These are phyloP conservation scores for Backusella luteola DNA, from an alignment of 192 early-diverging fungal genomes.

Conservation along the genomic window DNA sequence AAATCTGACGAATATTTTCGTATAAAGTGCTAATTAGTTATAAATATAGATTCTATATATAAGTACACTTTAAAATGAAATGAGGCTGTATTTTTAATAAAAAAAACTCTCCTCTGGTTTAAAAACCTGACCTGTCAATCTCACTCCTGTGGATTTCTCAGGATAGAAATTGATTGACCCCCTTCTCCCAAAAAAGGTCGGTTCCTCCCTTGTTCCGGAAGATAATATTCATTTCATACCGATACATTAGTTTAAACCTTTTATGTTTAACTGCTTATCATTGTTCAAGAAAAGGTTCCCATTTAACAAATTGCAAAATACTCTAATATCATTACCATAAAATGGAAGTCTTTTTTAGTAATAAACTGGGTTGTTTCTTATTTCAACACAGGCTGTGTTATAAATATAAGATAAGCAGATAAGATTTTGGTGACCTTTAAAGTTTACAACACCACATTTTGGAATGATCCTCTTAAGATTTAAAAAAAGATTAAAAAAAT, in stretches of 20 bases:
- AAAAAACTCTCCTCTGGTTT: neutral
- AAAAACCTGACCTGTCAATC: neutral
- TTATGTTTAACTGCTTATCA: neutral
- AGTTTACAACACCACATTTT: too few species aligned
- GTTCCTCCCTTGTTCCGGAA: conserved; percentile 2
- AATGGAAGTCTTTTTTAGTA: neutral
- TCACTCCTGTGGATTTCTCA: neutral
- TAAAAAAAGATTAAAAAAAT: neutral
- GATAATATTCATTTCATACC: neutral
- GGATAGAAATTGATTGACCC: neutral
- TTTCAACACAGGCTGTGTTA: neutral
- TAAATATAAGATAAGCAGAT: neutral
- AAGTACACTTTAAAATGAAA: neutral
- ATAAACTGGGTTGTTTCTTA: neutral
- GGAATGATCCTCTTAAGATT: too few species aligned
- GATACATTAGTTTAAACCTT: neutral
- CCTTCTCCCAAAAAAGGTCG: neutral
- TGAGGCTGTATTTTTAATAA: neutral
- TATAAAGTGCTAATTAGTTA: too few species aligned
- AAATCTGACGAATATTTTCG: too few species aligned
- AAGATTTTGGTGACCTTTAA: too few species aligned
- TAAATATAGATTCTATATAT: too few species aligned
- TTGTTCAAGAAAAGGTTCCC: neutral
- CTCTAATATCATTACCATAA: too few species aligned
- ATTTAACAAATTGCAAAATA: neutral